Percentiles rank a stretch among this genome's conserved stretches.
These are phyloP conservation scores for Prosopis cineraria DNA, from an alignment of 306 rosid species.

Conservation along the genomic window DNA sequence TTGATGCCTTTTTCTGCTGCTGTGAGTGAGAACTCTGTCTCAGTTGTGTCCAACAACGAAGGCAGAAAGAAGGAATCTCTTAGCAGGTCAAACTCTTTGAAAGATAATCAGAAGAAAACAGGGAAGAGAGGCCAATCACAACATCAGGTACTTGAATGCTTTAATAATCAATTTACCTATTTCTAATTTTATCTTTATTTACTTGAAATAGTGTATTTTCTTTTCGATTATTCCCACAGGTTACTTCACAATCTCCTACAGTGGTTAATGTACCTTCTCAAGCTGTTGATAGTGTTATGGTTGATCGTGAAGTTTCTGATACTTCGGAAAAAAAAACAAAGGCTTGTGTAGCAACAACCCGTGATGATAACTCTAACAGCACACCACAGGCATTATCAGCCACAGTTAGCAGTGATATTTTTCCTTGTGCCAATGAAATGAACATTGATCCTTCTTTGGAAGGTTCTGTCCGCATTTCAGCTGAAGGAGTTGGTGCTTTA, in stretches of 20 bases:
- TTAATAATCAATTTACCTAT: not conserved
- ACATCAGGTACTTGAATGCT: slow-evolving; percentile 61
- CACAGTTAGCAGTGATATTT: slow-evolving; percentile 24
- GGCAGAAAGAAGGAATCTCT: slow-evolving; percentile 54
- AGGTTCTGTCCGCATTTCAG: slow-evolving; percentile 30
- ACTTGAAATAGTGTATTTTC: not conserved
- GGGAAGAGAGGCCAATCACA: slow-evolving; percentile 61
- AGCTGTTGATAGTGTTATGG: slow-evolving; percentile 43
- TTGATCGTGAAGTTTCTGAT: slow-evolving; percentile 51
- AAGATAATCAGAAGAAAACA: slow-evolving; percentile 64
- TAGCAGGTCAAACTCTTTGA: slow-evolving; percentile 60
- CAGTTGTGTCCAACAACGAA: slow-evolving; percentile 48
- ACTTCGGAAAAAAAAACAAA: slow-evolving; percentile 40
- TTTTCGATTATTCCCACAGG: slow-evolving; percentile 47
- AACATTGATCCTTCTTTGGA: slow-evolving; percentile 38
- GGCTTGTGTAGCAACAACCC: slow-evolving; percentile 24
- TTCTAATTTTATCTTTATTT: not conserved
- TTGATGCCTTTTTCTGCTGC: slow-evolving; percentile 33
- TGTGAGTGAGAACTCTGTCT: slow-evolving; percentile 43
- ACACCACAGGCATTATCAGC: slow-evolving; percentile 35
- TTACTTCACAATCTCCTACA: slow-evolving; percentile 49
- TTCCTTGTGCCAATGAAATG: slow-evolving; percentile 41
- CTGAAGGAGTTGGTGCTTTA: slow-evolving; percentile 48
- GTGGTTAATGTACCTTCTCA: slow-evolving; percentile 36
- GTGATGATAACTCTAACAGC: slow-evolving; percentile 40